Percentiles rank a stretch among this genome's conserved stretches.
Conservation (phyloP, 768 basidiomycete species). For the Rhizopogon vulgaris region DNA sequence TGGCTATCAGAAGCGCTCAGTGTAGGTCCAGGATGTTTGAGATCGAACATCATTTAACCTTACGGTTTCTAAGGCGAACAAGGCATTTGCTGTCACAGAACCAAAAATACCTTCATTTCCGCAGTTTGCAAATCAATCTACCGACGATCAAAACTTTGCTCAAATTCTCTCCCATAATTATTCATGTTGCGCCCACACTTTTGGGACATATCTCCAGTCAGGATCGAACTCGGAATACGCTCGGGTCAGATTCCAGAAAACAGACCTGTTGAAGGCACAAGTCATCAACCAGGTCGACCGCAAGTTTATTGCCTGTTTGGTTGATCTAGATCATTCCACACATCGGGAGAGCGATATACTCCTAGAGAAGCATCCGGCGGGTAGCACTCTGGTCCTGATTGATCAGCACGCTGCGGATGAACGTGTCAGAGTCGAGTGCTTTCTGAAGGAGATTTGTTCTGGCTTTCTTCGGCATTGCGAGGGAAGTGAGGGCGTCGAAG, state of each 20-base stretch:
- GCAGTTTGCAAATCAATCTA: slow-evolving; percentile 7
- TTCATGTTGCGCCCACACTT: slow-evolving; percentile 11
- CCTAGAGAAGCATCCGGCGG: slow-evolving; percentile 12
- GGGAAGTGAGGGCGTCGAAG: slow-evolving; percentile 30
- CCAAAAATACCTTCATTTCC: slow-evolving; percentile 37
- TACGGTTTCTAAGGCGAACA: slow-evolving; percentile 40
- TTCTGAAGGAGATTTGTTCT: slow-evolving; percentile 67
- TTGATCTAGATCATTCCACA: slow-evolving; percentile 25
- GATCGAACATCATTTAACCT: slow-evolving; percentile 3
- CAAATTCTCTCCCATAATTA: slow-evolving; percentile 1
- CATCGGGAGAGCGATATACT: slow-evolving; percentile 10
- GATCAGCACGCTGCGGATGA: slow-evolving; percentile 99
- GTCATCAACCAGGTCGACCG: slow-evolving; percentile 83
- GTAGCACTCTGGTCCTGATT: slow-evolving; percentile 58
- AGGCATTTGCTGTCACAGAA: slow-evolving; percentile 45
- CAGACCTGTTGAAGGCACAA: slow-evolving; percentile 48
- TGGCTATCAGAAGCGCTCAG: slow-evolving; percentile 63
- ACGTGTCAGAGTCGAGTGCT: slow-evolving; percentile 82
- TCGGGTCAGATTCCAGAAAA: slow-evolving; percentile 39
- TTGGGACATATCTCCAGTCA: slow-evolving; percentile 8
- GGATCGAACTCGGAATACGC: slow-evolving; percentile 12
- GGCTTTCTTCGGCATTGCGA: slow-evolving; percentile 48
- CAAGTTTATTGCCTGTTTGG: slow-evolving; percentile 82
- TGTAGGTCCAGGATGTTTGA: slow-evolving; percentile 30
- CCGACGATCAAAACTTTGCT: slow-evolving; percentile 7